Base-by-base conservation (phyloP, 2,329 filamentous ascomycete genomes). In the Beauveria sp. region DNA sequence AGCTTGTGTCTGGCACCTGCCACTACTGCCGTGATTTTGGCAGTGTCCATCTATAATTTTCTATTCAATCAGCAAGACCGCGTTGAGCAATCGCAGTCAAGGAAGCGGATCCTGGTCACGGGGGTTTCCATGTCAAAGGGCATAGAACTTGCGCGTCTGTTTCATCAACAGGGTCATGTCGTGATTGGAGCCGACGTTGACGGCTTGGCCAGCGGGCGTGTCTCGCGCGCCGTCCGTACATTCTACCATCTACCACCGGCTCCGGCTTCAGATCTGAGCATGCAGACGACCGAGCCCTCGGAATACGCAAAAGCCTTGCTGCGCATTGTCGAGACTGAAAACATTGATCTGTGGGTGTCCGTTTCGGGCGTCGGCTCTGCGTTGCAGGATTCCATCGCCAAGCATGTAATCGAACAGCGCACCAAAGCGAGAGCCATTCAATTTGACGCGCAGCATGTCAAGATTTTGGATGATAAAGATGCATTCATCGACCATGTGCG, bases 121-220 rank as follows among this genome's bases (percentile, higher is more conserved):
- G 89, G 89, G 2, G 79, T 91, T 3, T 84, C 84, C 51, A 92
- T 90, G 81, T 79, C 83, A 48, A 89, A 91, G 69, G 89, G 88
- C 4, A 77, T 92, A 3, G 75, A 78, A 0, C 74, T 92, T 9
- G 86, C 88, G 5, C 82, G 89, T 40, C 71, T 82, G 3, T 88
- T 91, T 70, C 79, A 87, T 65, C 72, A 80, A 26, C 78, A 80
- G 1, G 86, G 87, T 2, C 86, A 91, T 70, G 79, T 79, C n/a
- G 87, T 92, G 44, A 80, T 92, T 46, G 89, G 87, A 5, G 88
- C 87, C 12, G 88, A 91, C 67, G 83, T 86, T 56, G 79, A 83
- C 53, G 71, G 76, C 1, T 61, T 78, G 0, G 79, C 79, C 1
- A 75, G 78, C 6, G 85, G 84, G 3, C 79, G 84, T 20, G 81